Conservation (phyloP, 1,284 basidiomycete species). For the Phenoliferia sp. region DNA sequence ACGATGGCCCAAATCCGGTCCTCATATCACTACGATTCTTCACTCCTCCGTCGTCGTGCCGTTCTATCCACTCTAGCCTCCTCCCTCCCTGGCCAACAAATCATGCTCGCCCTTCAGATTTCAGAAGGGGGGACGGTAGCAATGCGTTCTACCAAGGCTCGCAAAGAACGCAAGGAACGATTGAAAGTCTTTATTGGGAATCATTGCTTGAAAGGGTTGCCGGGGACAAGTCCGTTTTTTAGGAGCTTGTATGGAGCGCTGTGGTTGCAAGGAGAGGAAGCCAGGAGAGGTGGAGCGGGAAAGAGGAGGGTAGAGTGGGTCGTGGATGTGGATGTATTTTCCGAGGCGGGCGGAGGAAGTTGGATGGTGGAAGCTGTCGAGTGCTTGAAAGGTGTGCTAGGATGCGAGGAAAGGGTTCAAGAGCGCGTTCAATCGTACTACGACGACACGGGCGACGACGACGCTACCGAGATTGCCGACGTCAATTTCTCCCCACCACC, state of each 20-base stretch:
- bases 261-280: slow-evolving; percentile 22
- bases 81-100: background rate
- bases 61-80: slow-evolving; percentile 11
- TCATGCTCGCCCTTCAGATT: slow-evolving; percentile 12
- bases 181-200: slow-evolving; percentile 13
- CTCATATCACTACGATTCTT: slow-evolving; percentile 19
- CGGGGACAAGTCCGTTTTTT: slow-evolving; percentile 29
- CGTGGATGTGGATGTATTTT: slow-evolving; percentile 32
- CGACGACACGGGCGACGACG: background rate
- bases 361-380: slow-evolving; percentile 31
- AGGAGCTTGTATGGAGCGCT: slow-evolving; percentile 22
- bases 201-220: slow-evolving; percentile 17
- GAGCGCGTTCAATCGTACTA: slow-evolving; percentile 1
- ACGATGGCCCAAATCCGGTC: slow-evolving; percentile 16
- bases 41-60: background rate
- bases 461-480: background rate
- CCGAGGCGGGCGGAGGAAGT: slow-evolving; percentile 28
- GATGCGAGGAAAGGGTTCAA: slow-evolving; percentile 17
- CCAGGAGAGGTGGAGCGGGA: slow-evolving; percentile 19
- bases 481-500: no score
- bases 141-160: slow-evolving; percentile 6
- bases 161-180: background rate
- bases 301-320: slow-evolving; percentile 31
- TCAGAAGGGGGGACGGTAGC: slow-evolving; percentile 9
- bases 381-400: slow-evolving; percentile 31